Evolutionary conservation across 1,284 basidiomycete species (phyloP), one percentile per base, ranked within the genome.

Genomic region (Boletus semigastroideus): DNA sequence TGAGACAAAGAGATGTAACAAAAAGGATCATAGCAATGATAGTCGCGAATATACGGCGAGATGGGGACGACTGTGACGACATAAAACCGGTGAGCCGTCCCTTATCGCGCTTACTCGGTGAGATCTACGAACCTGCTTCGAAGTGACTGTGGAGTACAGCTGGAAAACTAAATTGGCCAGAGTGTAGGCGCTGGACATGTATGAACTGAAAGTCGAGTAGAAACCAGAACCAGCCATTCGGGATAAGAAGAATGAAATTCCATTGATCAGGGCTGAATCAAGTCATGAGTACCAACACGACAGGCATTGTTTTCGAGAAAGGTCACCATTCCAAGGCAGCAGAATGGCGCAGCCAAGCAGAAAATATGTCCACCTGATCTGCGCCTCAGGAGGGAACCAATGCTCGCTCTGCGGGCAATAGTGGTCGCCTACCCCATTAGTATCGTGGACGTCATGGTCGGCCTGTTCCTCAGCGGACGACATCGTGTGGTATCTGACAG

Each of bases 321-420:
- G 16, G 78, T 59, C 59, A 89, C 88, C 87, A 65, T 91, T 90
- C 89, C 89, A 92, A 48, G 88, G 86, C 11, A 92, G 70, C 10
- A 92, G 75, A 3, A 85, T 78, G 14, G 86, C 84, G 59, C 83
- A 83, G 10, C 88, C 88, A 17, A 90, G 69, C n/a, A 87, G 69
- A 59, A 89, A 87, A 59, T 84, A 77, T 41, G 85, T 78, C 79
- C 83, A 84, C 43, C 71, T 68, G 58, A 85, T 77, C 45, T 73
- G 74, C 27, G 70, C 77, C 4, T 60, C 39, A 47, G 37, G 19
- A n/a, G 42, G 37, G 20, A 39, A 33, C 42, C 52, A 45, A 16
- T 37, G 17, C n/a, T 51, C 54, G 36, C 37, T 30, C 17, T 42
- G 37, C 17, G 44, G n/a, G n/a, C 28, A n/a, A 30, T 37, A 6